Evolutionary conservation across 2,329 filamentous ascomycete genomes (phyloP).

Genomic region (Neobulgaria alba): DNA sequence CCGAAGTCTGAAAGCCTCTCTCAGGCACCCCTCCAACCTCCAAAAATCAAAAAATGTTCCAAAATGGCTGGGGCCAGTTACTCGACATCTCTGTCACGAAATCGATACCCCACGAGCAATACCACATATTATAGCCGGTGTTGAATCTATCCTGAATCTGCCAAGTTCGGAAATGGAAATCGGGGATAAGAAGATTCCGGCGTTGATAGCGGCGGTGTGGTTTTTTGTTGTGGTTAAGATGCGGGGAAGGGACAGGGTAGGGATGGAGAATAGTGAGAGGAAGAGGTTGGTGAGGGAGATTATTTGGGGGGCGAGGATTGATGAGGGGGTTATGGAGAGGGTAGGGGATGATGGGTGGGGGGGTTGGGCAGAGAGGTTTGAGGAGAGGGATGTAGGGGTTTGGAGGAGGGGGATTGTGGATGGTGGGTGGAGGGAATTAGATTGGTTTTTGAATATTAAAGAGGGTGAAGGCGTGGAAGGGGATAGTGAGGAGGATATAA

Average conservation of each 20-base stretch:
- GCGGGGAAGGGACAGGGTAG: constrained; percentile 27
- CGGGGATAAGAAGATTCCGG: constrained; percentile 31
- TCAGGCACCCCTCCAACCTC: constrained; percentile 14
- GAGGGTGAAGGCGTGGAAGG: constrained; percentile 27
- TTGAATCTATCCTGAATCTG: constrained; percentile 42
- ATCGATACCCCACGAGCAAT: constrained; percentile 53
- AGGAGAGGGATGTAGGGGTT: constrained; percentile 47
- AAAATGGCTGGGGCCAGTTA: constrained; percentile 60
- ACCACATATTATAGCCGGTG: constrained; percentile 66
- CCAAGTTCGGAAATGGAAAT: constrained; percentile 7
- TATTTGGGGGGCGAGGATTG: constrained; percentile 31
- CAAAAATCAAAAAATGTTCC: constrained; percentile 33
- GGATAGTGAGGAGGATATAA: constrained; percentile 16
- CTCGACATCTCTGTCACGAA: constrained; percentile 56
- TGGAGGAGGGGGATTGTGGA: constrained; percentile 49
- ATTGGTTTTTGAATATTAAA: constrained; percentile 52
- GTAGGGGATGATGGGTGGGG: constrained; percentile 39
- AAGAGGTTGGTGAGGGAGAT: constrained; percentile 40
- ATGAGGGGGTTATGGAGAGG: constrained; percentile 35
- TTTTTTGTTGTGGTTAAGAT: constrained; percentile 50
- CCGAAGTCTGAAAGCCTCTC: constrained; percentile 22
- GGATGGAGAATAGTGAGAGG: constrained; percentile 37
- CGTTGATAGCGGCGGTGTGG: constrained; percentile 51
- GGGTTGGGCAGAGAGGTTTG: constrained; percentile 40
- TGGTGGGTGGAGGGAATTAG: constrained; percentile 39